Evolutionary conservation across 1,284 basidiomycete genomes (phyloP).

Genomic region (Malassezia equina): DNA sequence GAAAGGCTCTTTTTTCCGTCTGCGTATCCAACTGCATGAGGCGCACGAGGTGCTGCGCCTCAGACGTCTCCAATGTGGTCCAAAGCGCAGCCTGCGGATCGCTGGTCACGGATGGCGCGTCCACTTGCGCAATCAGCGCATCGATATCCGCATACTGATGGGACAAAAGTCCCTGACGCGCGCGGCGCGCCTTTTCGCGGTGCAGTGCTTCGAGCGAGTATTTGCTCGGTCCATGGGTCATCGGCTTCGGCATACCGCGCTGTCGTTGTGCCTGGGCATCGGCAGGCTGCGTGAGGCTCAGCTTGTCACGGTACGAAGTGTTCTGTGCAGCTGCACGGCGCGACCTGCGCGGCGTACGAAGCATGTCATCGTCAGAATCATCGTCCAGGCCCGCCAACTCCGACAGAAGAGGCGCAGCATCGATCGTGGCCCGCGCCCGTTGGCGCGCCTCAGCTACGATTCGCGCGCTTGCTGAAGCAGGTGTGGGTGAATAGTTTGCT

Average conservation of each 20-base stretch:
- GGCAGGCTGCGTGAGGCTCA: conserved; percentile 1
- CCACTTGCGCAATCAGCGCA: background rate
- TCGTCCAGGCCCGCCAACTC: background rate
- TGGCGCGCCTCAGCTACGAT: conserved; percentile 1
- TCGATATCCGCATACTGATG: background rate
- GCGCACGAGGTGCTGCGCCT: background rate
- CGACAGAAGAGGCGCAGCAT: background rate
- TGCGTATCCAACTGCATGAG: background rate
- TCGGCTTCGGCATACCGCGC: background rate
- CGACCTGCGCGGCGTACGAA: conserved; percentile 1
- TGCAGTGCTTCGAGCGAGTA: background rate
- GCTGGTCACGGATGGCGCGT: background rate
- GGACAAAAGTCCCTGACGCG: background rate
- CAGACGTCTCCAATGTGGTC: background rate
- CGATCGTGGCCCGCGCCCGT: background rate
- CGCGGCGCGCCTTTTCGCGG: background rate
- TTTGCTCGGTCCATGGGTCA: background rate
- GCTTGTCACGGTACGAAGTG: background rate
- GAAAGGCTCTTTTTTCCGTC: too few relatives aligned
- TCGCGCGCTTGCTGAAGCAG: conserved; percentile 1
- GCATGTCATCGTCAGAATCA: conserved; percentile 5
- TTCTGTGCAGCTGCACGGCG: conserved; percentile 8
- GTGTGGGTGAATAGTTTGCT: background rate
- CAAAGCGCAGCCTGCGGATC: background rate
- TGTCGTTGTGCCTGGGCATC: background rate